A percentile compares a stretch with the other conserved stretches of the same genome.
Conservation (phyloP, 208 protist species). For the Acanthamoeba castellanii region DNA sequence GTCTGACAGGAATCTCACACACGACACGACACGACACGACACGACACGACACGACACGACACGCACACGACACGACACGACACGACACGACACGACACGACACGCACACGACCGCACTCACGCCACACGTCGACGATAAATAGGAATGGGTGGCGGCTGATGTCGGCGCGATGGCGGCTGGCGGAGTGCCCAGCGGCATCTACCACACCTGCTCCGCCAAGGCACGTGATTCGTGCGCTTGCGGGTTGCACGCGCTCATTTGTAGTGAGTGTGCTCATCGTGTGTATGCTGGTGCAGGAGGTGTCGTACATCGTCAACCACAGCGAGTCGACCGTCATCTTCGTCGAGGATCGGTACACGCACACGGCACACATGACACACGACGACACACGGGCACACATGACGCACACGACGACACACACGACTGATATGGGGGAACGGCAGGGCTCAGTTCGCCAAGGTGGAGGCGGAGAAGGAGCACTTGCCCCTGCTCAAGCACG, state of each 20-base stretch:
- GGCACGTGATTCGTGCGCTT: background rate
- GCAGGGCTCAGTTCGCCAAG: background rate
- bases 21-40: background rate
- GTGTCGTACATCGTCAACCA: slow-evolving; percentile 26
- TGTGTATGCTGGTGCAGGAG: background rate
- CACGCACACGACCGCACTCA: background rate
- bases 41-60: background rate
- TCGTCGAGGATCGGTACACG: background rate
- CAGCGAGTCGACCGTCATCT: background rate
- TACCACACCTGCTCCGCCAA: slow-evolving; percentile 3
- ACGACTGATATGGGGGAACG: background rate
- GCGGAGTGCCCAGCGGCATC: slow-evolving; percentile 27
- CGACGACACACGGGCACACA: too few species aligned
- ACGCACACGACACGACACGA: too few species aligned
- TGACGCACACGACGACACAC: background rate
- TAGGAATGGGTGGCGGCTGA: slow-evolving; percentile 17
- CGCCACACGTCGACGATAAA: background rate
- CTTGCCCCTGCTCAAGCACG: slow-evolving; percentile 34
- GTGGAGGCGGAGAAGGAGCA: background rate
- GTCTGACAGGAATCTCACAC: background rate
- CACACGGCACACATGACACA: background rate
- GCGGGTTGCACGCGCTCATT: too few species aligned
- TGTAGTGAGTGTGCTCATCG: background rate
- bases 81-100: too few species aligned
- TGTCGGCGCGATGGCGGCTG: background rate